A percentile compares a stretch with the other conserved stretches of the same genome.
phyloP scores from a whole-genome alignment of 2,329 filamentous ascomycete genomes.

The Aspergillus sp. region DNA sequence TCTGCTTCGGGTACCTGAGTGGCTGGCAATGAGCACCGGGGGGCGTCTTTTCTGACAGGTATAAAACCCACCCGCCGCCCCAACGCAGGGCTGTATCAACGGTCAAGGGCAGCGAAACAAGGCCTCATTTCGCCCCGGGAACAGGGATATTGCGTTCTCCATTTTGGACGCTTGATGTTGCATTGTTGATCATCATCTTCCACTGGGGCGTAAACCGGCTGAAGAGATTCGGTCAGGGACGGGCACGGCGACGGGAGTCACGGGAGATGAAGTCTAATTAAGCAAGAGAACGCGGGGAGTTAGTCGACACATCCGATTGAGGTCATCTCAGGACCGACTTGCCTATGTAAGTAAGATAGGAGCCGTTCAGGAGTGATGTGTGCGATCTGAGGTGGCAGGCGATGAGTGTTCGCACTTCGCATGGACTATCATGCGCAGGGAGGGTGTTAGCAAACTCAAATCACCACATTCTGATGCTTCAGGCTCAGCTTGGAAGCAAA shows the following conservation, averaged over 20 bases:
- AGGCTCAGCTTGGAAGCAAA: neutral
- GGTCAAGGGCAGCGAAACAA: neutral
- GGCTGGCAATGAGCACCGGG: neutral
- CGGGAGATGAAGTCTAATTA: neutral
- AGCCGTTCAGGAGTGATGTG: neutral
- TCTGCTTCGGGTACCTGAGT: neutral
- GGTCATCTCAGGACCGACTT: neutral
- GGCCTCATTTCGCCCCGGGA: neutral
- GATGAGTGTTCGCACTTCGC: neutral
- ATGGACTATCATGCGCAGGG: neutral
- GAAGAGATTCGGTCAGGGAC: neutral
- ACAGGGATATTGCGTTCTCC: neutral
- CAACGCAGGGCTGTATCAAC: neutral
- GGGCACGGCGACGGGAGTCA: neutral
- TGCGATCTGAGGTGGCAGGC: neutral
- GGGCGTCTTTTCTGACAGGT: neutral
- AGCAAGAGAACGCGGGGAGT: neutral
- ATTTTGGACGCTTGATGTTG: neutral
- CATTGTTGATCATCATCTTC: neutral
- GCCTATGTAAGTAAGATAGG: neutral
- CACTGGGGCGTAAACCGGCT: neutral
- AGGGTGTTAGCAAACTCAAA: conserved; percentile 1
- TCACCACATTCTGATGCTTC: neutral
- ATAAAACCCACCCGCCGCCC: neutral
- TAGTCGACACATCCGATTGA: neutral